Evolutionary conservation across 371 early-diverging fungal species (phyloP).

Genomic region (Mortierella sp.): DNA sequence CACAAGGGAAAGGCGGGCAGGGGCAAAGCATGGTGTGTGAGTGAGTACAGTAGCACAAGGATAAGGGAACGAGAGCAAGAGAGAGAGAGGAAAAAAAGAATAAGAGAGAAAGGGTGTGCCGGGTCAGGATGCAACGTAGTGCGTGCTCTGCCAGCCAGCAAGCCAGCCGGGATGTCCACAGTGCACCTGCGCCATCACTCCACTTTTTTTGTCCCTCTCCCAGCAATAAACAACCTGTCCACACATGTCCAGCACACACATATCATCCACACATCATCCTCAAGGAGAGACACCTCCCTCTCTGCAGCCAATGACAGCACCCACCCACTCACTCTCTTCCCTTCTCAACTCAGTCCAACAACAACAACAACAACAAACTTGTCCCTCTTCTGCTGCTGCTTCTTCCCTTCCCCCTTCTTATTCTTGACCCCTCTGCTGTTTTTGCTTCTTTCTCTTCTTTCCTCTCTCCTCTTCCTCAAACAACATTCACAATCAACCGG

Average conservation of each 20-base stretch:
- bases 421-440: neutral
- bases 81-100: neutral
- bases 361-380: neutral
- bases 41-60: neutral
- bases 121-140: neutral
- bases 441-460: neutral
- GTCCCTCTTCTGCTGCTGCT: neutral
- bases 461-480: neutral
- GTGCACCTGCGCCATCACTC: neutral
- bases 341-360: neutral
- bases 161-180: neutral
- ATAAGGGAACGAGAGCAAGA: neutral
- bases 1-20: constrained; percentile 6
- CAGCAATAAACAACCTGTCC: neutral
- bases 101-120: neutral
- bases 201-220: neutral
- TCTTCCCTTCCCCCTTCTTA: constrained; percentile 10
- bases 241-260: neutral
- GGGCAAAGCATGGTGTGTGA: neutral
- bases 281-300: neutral
- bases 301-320: constrained; percentile 5
- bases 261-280: neutral
- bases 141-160: too few species aligned
- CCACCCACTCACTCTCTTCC: neutral
- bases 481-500: neutral